Evolutionary conservation across 78 protist genomes (phyloP).

Genomic region (Dictyostelium intermedium): DNA sequence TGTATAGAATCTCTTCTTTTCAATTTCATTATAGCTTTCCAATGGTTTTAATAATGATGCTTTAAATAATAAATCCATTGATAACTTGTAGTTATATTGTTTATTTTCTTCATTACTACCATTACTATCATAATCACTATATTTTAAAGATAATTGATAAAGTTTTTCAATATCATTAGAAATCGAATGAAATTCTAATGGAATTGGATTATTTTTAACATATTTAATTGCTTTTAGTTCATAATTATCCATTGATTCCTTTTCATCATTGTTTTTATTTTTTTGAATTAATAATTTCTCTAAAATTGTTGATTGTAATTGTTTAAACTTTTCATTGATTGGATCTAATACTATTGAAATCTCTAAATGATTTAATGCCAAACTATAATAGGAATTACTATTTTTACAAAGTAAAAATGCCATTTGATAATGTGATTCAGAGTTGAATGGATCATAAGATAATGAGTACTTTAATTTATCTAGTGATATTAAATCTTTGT

Average conservation of each 20-base stretch:
- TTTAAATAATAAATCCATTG: neutral
- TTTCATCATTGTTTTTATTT: neutral
- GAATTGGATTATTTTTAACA: neutral
- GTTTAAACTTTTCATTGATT: neutral
- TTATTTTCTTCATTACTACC: neutral
- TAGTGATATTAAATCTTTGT: neutral
- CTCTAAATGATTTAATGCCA: neutral
- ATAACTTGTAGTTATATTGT: neutral
- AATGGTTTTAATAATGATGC: neutral
- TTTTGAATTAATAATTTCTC: neutral
- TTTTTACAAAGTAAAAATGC: neutral
- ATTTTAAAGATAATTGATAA: neutral
- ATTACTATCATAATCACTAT: neutral
- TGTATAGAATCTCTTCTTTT: neutral
- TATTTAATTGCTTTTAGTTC: neutral
- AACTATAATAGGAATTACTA: neutral
- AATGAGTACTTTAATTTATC: neutral
- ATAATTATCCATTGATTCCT: neutral
- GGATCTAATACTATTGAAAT: neutral
- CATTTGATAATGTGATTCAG: neutral
- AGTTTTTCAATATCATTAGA: neutral
- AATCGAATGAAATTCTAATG: neutral
- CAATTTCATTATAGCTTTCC: neutral
- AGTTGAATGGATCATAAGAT: neutral
- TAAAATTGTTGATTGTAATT: neutral